These are phyloP conservation scores for Hypomontagnella monticulosa DNA, from an alignment of 495 filamentous ascomycete genomes.

Conservation along the genomic window DNA sequence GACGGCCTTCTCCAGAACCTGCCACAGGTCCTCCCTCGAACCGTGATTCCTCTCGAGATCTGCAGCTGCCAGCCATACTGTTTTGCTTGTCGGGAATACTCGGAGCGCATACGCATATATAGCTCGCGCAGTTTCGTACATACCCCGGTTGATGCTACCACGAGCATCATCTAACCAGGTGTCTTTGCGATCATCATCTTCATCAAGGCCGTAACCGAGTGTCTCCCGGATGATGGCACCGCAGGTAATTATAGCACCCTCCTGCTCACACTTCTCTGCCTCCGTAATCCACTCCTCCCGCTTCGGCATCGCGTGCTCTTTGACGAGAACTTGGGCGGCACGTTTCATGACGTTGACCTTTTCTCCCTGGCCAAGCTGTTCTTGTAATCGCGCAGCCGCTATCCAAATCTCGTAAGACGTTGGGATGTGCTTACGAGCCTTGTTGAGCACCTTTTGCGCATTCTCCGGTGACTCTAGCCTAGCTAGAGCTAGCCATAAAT, in stretches of 20 bases:
- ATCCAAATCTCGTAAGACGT: constrained; percentile 97
- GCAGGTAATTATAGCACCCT: constrained; percentile 87
- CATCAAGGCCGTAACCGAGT: constrained; percentile 90
- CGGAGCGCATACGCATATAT: constrained; percentile 92
- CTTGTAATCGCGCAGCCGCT: constrained; percentile 88
- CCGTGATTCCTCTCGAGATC: constrained; percentile 93
- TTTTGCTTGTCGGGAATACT: constrained; percentile 83
- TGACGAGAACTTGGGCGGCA: constrained; percentile 87
- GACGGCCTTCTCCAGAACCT: constrained; percentile 89
- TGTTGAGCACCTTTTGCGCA: constrained; percentile 93
- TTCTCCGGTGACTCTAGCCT: constrained; percentile 88
- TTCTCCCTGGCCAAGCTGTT: constrained; percentile 77
- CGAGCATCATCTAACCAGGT: constrained; percentile 95
- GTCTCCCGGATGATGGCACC: constrained; percentile 90
- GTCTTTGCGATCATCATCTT: constrained; percentile 96
- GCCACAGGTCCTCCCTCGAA: constrained; percentile 81
- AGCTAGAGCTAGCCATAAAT: constrained; percentile 93
- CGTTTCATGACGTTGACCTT: constrained; percentile 94
- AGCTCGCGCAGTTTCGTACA: constrained; percentile 88
- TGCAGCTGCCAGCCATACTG: constrained; percentile 86
- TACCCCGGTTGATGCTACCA: constrained; percentile 76
- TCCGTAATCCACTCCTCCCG: constrained; percentile 97
- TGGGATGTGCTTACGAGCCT: constrained; percentile 90
- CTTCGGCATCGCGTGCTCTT: constrained; percentile 94
- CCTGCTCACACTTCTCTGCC: constrained; percentile 93